These are phyloP conservation scores for Candida tetrigidarum DNA, from an alignment of 1,139 yeast species.

Conservation along the genomic window DNA sequence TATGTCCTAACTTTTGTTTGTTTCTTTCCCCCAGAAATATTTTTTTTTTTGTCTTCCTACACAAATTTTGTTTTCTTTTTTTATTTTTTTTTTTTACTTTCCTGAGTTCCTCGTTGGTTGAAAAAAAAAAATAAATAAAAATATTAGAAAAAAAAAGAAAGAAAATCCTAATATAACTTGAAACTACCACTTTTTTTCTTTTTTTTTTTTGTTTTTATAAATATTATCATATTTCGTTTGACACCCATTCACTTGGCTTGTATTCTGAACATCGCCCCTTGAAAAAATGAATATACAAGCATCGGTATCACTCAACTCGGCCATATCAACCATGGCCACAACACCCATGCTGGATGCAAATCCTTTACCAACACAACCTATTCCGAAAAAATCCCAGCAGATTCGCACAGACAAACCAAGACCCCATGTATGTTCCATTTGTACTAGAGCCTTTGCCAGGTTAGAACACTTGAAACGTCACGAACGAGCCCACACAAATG, in stretches of 20 bases:
- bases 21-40: conserved; percentile 1
- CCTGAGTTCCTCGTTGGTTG: conserved; percentile 4
- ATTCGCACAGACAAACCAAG: conserved; percentile 91
- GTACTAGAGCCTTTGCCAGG: conserved; percentile 95
- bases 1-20: too few relatives aligned
- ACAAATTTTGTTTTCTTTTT: neutral
- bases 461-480: conserved; percentile 94
- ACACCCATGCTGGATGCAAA: conserved; percentile 7
- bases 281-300: conserved; percentile 15
- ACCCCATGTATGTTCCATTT: conserved; percentile 88
- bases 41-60: neutral
- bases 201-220: too few relatives aligned
- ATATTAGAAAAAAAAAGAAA: neutral
- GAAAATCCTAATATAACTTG: neutral
- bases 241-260: too few relatives aligned
- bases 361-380: conserved; percentile 53
- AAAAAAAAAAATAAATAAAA: neutral
- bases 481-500: conserved; percentile 94
- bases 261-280: too few relatives aligned
- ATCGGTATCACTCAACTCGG: conserved; percentile 13
- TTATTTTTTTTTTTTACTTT: neutral
- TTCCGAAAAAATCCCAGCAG: conserved; percentile 83
- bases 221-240: neutral
- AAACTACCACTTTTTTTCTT: too few relatives aligned
- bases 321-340: conserved; percentile 12